Conservation (phyloP, 2,329 filamentous ascomycete species). For the Fusarium protoensiforme region DNA sequence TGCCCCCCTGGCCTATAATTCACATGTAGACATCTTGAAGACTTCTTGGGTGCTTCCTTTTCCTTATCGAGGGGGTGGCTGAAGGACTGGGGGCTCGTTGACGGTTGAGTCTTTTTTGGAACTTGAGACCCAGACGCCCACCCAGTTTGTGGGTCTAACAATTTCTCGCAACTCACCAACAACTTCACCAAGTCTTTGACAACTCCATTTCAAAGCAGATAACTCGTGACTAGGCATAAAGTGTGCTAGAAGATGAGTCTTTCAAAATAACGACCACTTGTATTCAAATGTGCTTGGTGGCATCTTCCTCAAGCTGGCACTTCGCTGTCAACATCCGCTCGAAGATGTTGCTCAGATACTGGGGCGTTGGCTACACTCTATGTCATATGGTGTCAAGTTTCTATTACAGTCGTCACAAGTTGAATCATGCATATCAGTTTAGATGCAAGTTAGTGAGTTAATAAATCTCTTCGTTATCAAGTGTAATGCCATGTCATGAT, state of each 20-base stretch:
- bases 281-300: too few species aligned
- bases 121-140: not conserved
- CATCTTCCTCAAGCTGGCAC: not conserved
- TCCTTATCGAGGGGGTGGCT: not conserved
- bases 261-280: not conserved
- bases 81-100: not conserved
- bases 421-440: not conserved
- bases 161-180: not conserved
- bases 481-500: constrained; percentile 9
- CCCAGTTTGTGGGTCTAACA: not conserved
- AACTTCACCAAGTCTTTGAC: not conserved
- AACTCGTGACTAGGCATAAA: not conserved
- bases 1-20: not conserved
- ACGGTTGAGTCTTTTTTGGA: not conserved
- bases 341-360: not conserved
- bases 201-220: not conserved
- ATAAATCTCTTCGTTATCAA: not conserved
- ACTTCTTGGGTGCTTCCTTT: not conserved
- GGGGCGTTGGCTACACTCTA: not conserved
- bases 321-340: not conserved
- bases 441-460: not conserved
- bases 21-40: not conserved
- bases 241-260: not conserved
- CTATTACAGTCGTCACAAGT: not conserved
- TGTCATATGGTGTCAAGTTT: not conserved